Conservation (phyloP, 805 yeast species). For the Nakazawaea peltata region DNA sequence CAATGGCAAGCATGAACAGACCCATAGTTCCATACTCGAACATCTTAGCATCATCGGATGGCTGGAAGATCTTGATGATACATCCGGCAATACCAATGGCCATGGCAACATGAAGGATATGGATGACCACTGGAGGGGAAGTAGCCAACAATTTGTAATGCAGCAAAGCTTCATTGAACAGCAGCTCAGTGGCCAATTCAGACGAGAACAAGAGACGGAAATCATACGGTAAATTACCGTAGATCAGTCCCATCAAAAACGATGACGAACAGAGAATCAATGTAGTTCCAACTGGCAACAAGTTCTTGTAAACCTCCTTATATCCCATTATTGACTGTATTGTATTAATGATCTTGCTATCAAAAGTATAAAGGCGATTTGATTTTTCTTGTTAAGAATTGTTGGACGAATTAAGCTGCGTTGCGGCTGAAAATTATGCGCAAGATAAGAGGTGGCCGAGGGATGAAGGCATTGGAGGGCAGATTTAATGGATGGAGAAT, state of each 20-base stretch:
- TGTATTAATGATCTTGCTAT: too few relatives aligned
- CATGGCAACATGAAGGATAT: constrained; percentile 54
- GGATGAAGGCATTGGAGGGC: too few relatives aligned
- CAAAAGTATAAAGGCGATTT: too few relatives aligned
- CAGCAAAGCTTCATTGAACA: constrained; percentile 50
- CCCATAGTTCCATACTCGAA: constrained; percentile 86
- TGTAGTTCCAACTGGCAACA: constrained; percentile 36
- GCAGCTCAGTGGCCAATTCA: constrained; percentile 34
- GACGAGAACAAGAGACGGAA: constrained; percentile 49
- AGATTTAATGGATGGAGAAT: too few relatives aligned
- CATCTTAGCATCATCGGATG: constrained; percentile 74
- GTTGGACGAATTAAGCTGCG: too few relatives aligned
- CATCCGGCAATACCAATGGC: constrained; percentile 65
- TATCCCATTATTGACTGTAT: too few relatives aligned
- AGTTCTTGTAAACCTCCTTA: constrained; percentile 28
- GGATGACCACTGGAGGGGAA: constrained; percentile 50
- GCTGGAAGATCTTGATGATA: constrained; percentile 74
- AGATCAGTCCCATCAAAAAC: constrained; percentile 74
- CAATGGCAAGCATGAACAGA: constrained; percentile 61
- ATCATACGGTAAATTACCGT: constrained; percentile 78
- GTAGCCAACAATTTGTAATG: constrained; percentile 75
- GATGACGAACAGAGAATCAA: constrained; percentile 44
- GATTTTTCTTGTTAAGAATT: too few relatives aligned
- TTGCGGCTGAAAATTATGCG: too few relatives aligned
- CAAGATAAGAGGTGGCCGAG: too few relatives aligned